Evolutionary conservation across 768 basidiomycete genomes (phyloP), one percentile per base, ranked within the genome.

Genomic region (Kwoniella mangroviensis): DNA sequence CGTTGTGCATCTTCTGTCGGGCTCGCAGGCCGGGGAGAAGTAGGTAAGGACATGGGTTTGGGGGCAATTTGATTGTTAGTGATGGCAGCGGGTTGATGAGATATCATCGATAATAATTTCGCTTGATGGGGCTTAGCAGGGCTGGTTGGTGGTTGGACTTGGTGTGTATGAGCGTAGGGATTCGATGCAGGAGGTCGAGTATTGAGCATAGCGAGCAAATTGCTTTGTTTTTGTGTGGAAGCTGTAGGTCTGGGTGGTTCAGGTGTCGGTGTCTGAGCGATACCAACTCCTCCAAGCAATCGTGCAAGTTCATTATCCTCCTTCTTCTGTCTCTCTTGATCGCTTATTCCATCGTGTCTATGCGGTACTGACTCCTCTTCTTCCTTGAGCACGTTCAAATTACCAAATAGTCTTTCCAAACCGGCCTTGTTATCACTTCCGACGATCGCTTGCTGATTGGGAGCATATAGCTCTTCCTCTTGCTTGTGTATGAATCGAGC

Each of bases 251-350:
- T 64, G 13, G 62, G 22, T 12, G 88, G 86, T 26, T 88, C 86
- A 85, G 89, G 86, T 69, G 89, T 90, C 43, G 92, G 88, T 15
- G 87, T 85, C 79, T 92, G 90, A 12, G 91, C 84, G 69, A 92
- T 84, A 2, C 90, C 70, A 3, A 90, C 26, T 90, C 85, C 73
- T 89, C 91, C 81, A 4, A 81, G 63, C 11, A 81, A 59, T 40
- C 58, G 66, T 1, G 72, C 70, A 3, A 81, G 65, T 24, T 67
- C 77, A 52, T 77, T 74, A 55, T 80, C 77, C 41, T 79, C 74
- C 21, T 68, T 64, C 28, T 68, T 63, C 63, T 77, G 51, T 34
- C 73, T 66, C 22, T 57, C 64, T 24, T 55, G n/a, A 40, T 70
- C 69, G 24, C 28, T 49, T 21, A 65, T n/a, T 6, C 42, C 21